A percentile compares a stretch with the other conserved stretches of the same genome.
Evolutionary conservation across 768 basidiomycete genomes (phyloP).

Genomic region (Boletales sp.): DNA sequence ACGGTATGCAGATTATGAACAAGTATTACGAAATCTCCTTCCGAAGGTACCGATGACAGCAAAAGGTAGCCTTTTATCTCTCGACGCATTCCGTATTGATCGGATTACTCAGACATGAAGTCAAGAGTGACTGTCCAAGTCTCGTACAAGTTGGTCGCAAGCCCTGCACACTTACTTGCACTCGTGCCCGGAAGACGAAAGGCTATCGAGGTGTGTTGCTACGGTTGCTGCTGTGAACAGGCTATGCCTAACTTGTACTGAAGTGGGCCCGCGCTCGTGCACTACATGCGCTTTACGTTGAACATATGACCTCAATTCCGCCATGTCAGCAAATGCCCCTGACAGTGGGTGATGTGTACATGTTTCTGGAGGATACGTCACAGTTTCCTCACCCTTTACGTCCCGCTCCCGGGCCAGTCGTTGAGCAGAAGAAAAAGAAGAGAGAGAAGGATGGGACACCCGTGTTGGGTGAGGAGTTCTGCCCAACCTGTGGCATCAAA

Average conservation of each 20-base stretch:
- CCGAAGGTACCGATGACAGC: constrained; percentile 42
- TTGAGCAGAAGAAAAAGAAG: constrained; percentile 23
- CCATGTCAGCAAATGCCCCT: constrained; percentile 23
- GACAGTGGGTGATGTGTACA: constrained; percentile 41
- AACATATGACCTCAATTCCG: constrained; percentile 19
- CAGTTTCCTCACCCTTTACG: constrained; percentile 33
- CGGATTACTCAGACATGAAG: constrained; percentile 32
- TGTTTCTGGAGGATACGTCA: constrained; percentile 41
- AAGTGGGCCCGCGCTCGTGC: constrained; percentile 47
- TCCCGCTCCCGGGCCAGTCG: constrained; percentile 2
- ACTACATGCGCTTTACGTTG: constrained; percentile 36
- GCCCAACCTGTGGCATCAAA: constrained; percentile 28
- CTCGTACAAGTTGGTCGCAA: constrained; percentile 38
- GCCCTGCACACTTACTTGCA: constrained; percentile 31
- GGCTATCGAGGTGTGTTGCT: constrained; percentile 42
- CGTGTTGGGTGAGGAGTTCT: constrained; percentile 19
- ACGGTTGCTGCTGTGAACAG: not conserved
- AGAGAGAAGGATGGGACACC: constrained; percentile 23
- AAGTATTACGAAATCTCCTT: constrained; percentile 34
- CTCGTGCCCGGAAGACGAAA: constrained; percentile 44
- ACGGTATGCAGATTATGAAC: constrained; percentile 29
- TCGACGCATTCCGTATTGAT: not conserved
- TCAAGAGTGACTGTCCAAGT: constrained; percentile 25
- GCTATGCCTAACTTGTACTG: not conserved
- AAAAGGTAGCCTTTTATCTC: constrained; percentile 31